These are phyloP conservation scores for Thoreauomyces humboldtii DNA, from an alignment of 192 early-diverging fungal genomes.

Conservation along the genomic window DNA sequence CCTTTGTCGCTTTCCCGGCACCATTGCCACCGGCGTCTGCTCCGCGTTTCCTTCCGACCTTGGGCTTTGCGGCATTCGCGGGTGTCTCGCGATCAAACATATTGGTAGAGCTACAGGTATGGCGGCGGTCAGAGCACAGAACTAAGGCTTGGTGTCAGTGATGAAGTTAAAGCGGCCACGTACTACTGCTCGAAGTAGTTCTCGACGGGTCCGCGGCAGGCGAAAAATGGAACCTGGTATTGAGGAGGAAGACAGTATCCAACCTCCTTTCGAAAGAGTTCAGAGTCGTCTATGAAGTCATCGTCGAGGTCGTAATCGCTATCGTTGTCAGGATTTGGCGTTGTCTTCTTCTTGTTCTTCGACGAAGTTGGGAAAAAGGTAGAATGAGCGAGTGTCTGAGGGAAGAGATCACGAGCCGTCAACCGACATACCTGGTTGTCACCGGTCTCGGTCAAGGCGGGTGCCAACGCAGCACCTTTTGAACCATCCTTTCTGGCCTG, in stretches of 20 bases:
- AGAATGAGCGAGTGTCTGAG: too few species aligned
- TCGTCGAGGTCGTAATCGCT: conserved; percentile 49
- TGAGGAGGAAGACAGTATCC: neutral
- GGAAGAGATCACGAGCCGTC: too few species aligned
- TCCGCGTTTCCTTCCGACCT: neutral
- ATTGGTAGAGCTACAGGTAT: neutral
- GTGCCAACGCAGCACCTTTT: too few species aligned
- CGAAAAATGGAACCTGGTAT: conserved; percentile 35
- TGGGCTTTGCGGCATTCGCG: neutral
- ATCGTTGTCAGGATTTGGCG: conserved; percentile 11
- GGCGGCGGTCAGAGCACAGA: too few species aligned
- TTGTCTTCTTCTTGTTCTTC: neutral
- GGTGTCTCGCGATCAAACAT: conserved; percentile 2
- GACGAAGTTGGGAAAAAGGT: too few species aligned
- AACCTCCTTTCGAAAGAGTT: conserved; percentile 31
- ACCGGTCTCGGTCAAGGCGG: too few species aligned
- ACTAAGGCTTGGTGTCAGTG: too few species aligned
- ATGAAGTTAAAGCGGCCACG: too few species aligned
- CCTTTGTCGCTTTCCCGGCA: too few species aligned
- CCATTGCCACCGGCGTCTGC: neutral
- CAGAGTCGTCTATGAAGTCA: conserved; percentile 52
- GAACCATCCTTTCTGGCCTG: too few species aligned
- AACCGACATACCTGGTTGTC: too few species aligned
- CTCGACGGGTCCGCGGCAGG: conserved; percentile 41
- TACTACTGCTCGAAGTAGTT: conserved; percentile 38